Percentiles rank a stretch among this genome's conserved stretches.
These are phyloP conservation scores for Clarireedia paspali DNA, from an alignment of 2,329 filamentous ascomycete genomes.

Conservation along the genomic window DNA sequence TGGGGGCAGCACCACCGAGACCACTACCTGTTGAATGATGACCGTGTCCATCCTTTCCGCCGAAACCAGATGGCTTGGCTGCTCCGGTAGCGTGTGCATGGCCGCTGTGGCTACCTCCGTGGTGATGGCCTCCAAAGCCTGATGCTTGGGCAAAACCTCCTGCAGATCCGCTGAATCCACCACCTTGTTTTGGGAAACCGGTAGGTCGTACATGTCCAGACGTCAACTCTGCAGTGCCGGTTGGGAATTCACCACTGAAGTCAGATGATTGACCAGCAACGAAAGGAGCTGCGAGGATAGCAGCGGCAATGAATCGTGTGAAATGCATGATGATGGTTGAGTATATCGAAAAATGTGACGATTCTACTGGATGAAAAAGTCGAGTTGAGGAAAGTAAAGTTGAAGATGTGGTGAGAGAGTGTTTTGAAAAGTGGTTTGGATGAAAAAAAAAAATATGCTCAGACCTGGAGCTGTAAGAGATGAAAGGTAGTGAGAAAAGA, in stretches of 20 bases:
- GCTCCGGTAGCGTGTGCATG: not conserved
- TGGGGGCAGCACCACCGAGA: not conserved
- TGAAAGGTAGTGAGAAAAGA: not conserved
- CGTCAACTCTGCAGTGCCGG: not conserved
- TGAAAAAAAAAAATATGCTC: not conserved
- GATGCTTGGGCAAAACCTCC: not conserved
- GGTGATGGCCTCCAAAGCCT: not conserved
- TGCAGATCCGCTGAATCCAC: not conserved
- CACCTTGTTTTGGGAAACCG: not conserved
- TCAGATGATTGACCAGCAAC: not conserved
- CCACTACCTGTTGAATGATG: not conserved
- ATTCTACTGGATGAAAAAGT: not conserved
- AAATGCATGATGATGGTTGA: not conserved
- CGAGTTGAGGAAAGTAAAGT: not conserved
- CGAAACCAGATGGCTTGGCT: not conserved
- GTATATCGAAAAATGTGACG: not conserved
- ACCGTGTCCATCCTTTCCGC: not conserved
- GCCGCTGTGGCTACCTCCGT: not conserved
- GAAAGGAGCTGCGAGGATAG: not conserved
- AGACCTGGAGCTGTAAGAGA: constrained; percentile 4
- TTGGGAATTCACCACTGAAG: not conserved
- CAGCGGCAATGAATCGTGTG: constrained; percentile 2
- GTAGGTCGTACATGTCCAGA: not conserved
- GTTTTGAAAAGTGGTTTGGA: not conserved
- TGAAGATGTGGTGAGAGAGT: not conserved